phyloP scores from a whole-genome alignment of 1,139 yeast species.

The Saccharomycopsis hybrid region DNA sequence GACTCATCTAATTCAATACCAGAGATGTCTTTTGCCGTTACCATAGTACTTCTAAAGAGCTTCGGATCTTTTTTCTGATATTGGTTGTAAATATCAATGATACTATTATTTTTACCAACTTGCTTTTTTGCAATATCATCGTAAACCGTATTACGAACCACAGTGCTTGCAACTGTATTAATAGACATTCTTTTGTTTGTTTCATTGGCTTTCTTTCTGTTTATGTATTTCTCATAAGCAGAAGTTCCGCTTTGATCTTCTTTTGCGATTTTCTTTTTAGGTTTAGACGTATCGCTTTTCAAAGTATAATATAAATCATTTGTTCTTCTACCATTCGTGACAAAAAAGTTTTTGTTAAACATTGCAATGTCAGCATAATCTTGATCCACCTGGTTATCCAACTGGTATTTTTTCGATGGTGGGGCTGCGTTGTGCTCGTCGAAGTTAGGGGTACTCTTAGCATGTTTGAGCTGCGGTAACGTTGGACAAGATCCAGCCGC shows the following conservation, averaged over 20 bases:
- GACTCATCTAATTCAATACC: conserved; percentile 17
- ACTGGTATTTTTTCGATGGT: conserved; percentile 2
- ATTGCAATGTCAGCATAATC: conserved; percentile 50
- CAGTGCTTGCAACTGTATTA: conserved; percentile 13
- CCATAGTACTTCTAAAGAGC: conserved; percentile 18
- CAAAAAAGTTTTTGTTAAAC: conserved; percentile 25
- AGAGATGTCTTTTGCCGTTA: conserved; percentile 17
- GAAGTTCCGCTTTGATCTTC: conserved; percentile 6
- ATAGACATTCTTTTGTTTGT: background rate
- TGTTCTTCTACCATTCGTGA: conserved; percentile 20
- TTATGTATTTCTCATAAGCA: conserved; percentile 15
- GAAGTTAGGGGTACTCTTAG: too few relatives aligned
- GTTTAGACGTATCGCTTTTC: conserved; percentile 6
- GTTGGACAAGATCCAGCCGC: too few relatives aligned
- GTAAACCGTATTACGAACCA: conserved; percentile 13
- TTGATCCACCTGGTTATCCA: conserved; percentile 40
- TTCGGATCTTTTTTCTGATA: conserved; percentile 14
- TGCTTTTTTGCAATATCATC: conserved; percentile 8
- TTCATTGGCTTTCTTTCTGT: background rate
- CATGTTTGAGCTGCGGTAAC: too few relatives aligned
- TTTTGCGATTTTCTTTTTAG: background rate
- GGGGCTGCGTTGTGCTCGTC: too few relatives aligned
- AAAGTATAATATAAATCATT: conserved; percentile 17
- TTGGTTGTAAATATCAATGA: conserved; percentile 20
- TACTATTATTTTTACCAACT: conserved; percentile 12